Conservation (phyloP, 768 basidiomycete genomes). For the Pulveroboletus sp. region DNA sequence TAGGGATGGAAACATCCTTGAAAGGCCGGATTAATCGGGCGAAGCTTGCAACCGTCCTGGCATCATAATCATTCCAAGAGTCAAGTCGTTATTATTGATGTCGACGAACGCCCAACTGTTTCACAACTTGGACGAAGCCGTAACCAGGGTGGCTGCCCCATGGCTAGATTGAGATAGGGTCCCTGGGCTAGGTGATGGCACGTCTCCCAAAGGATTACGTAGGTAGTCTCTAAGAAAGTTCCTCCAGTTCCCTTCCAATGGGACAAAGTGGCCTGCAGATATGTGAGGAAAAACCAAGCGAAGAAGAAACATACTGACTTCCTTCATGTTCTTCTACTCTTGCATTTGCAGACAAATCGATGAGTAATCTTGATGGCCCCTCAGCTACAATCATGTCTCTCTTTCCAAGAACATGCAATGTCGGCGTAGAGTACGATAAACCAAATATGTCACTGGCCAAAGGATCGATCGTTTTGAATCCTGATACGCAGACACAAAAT, state of each 20-base stretch:
- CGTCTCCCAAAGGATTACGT: constrained; percentile 43
- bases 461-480: constrained; percentile 53
- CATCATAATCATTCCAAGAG: neutral
- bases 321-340: constrained; percentile 78
- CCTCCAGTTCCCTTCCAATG: constrained; percentile 72
- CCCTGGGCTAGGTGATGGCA: constrained; percentile 42
- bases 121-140: constrained; percentile 8
- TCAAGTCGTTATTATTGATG: constrained; percentile 8
- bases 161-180: constrained; percentile 38
- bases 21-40: neutral
- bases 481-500: constrained; percentile 74
- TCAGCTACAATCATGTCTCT: constrained; percentile 71
- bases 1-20: neutral
- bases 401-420: constrained; percentile 73
- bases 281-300: neutral
- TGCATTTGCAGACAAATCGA: constrained; percentile 50
- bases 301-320: constrained; percentile 43
- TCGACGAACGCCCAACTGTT: neutral
- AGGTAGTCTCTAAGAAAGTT: constrained; percentile 70
- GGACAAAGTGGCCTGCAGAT: constrained; percentile 73
- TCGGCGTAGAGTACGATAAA: constrained; percentile 59
- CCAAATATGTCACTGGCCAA: constrained; percentile 48
- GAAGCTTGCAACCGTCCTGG: neutral
- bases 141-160: constrained; percentile 45
- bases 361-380: constrained; percentile 58